Conservation (phyloP, 2,329 filamentous ascomycete genomes). For the Aspergillus fumigatus region DNA sequence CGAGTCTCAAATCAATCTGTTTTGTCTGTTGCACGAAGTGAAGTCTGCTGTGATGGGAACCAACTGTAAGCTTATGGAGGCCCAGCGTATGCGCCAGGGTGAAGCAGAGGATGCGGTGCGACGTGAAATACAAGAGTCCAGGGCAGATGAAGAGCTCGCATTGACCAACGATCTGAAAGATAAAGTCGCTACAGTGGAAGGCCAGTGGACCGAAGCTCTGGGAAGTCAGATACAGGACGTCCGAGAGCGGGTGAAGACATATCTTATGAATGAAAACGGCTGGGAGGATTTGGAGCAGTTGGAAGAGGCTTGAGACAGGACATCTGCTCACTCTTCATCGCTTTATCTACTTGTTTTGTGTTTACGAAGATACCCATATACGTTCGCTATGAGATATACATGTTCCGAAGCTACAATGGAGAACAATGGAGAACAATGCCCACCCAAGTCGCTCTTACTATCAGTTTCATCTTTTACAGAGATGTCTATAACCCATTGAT, state of each 20-base stretch:
- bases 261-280: conserved; percentile 71
- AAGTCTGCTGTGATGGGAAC: conserved; percentile 72
- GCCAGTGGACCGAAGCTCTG: conserved; percentile 85
- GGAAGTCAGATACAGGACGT: conserved; percentile 69
- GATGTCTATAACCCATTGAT: background rate
- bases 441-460: background rate
- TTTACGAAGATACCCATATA: conserved; percentile 17
- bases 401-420: background rate
- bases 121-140: conserved; percentile 53
- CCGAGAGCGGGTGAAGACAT: conserved; percentile 68
- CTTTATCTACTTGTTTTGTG: conserved; percentile 10
- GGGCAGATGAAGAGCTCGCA: conserved; percentile 61
- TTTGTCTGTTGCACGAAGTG: conserved; percentile 87
- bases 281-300: conserved; percentile 74
- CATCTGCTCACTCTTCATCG: conserved; percentile 5
- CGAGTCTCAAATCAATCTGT: conserved; percentile 84
- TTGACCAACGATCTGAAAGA: conserved; percentile 88
- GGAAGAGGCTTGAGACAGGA: conserved; percentile 26
- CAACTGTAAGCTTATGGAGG: conserved; percentile 62
- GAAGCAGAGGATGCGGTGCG: conserved; percentile 40
- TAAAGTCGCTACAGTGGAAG: conserved; percentile 84
- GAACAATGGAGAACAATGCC: background rate
- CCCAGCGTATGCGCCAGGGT: conserved; percentile 52
- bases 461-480: too few species aligned
- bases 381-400: conserved; percentile 11